A percentile compares a stretch with the other conserved stretches of the same genome.
Evolutionary conservation across 2,329 filamentous ascomycete genomes (phyloP).

Genomic region (Rutstroemia sp.): DNA sequence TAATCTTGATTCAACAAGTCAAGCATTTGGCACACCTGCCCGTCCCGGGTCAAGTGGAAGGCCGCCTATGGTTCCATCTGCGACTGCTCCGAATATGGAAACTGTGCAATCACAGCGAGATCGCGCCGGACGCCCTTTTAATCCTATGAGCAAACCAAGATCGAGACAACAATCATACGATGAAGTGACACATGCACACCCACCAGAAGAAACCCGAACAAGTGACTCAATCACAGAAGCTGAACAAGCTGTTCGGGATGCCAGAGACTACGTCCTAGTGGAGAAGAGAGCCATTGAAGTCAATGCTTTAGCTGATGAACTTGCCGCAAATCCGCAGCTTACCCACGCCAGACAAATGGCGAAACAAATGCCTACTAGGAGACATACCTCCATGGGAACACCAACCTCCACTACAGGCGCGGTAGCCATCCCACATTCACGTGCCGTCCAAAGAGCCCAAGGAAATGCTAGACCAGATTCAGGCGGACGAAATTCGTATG

Average conservation of each 20-base stretch:
- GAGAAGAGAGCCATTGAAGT: conserved; percentile 95
- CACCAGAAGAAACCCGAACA: conserved; percentile 13
- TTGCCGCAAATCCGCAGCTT: conserved; percentile 66
- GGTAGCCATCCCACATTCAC: conserved; percentile 57
- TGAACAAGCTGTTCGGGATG: conserved; percentile 71
- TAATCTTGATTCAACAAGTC: conserved; percentile 13
- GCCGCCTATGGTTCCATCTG: conserved; percentile 19
- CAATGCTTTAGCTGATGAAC: conserved; percentile 91
- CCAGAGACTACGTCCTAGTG: conserved; percentile 90
- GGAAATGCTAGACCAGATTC: conserved; percentile 54
- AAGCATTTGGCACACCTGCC: conserved; percentile 17
- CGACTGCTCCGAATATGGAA: conserved; percentile 26
- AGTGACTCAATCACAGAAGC: conserved; percentile 46
- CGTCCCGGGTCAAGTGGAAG: conserved; percentile 17
- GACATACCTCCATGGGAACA: conserved; percentile 70
- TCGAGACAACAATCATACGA: conserved; percentile 21
- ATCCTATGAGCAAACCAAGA: conserved; percentile 2
- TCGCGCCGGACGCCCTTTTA: conserved; percentile 9
- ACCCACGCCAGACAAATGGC: conserved; percentile 35
- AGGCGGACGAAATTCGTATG: conserved; percentile 69
- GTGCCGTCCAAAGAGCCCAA: conserved; percentile 66
- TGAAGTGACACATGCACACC: conserved; percentile 19
- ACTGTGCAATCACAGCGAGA: conserved; percentile 23
- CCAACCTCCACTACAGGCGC: conserved; percentile 64
- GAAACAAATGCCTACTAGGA: conserved; percentile 52